Evolutionary conservation across 169 alveolate species (phyloP), one percentile per base, ranked within the genome.

Genomic region (Cryptosporidium sp.): DNA sequence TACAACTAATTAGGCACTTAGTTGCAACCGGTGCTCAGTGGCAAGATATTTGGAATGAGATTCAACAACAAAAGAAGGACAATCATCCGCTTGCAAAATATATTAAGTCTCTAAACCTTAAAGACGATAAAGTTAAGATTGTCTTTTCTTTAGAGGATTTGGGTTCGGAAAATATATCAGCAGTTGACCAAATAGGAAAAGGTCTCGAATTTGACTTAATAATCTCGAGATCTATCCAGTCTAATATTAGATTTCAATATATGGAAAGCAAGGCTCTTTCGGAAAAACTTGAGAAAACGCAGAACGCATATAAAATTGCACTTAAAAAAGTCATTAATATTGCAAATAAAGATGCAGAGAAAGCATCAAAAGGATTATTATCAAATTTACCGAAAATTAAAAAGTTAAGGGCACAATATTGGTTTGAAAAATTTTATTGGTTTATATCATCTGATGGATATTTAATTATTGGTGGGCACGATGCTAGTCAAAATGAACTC

Each of bases 361-460:
- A 93, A 86, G 91, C 48, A 85, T 29, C 91, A 8, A 67, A 58
- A 45, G 85, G 86, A 9, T 73, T 70, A 52, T 10, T 48, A 70
- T 45, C 61, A 39, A 89, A 59, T 85, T 65, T 51, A 43, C 55
- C 74, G 68, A 91, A 45, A 35, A 86, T 50, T 84, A 91, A 85
- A 45, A 95, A 86, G 73, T 93, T 93, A 48, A 93, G 99, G 69
- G 97, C 95, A 93, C 85, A 94, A 43, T 96, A 93, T 93, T 98
- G 99, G 99, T 98, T 98, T 92, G 99, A 98, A 92, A 97, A 97
- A 94, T 98, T 97, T 85, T 93, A 96, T 93, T 98, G 99, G 99
- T 98, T 97, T 84, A 95, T 97, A 35, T 94, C 98, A 14, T 93
- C 97, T 23, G 96, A 96, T 86, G 97, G 97, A 37, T 95, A 91